Evolutionary conservation across 768 basidiomycete species (phyloP), one percentile per base, ranked within the genome.

Genomic region (Boletus vermiculosoides): DNA sequence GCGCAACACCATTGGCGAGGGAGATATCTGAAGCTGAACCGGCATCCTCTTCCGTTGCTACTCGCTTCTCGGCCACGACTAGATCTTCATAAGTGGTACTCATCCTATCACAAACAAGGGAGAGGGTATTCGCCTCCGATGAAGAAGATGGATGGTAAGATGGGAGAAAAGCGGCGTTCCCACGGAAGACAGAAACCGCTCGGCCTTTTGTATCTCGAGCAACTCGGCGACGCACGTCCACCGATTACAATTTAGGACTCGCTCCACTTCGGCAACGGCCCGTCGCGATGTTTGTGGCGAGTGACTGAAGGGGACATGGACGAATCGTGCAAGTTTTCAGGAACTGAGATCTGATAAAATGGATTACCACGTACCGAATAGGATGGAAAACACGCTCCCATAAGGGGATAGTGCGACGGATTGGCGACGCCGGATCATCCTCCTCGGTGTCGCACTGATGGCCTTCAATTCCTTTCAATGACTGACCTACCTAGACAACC

Each of bases 1-100:
- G 64, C 7, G 62, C 65, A 12, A 74, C 70, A 13, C 73, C 73
- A 16, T 74, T 59, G 22, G 30, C 9, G 33, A 45, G 55, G 6
- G 49, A 2, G 36, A 46, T 10, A 10, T 59, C 60, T 18, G 52
- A 50, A 36, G n/a, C 41, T 2, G 49, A 57, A n/a, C 36, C 52
- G 2, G 31, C 57, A 4, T 71, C 67, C 23, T 65, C 61, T 55
- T 40, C 51, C 18, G 34, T 16, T 18, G 30, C 45, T 5, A 13
- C 9, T 30, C 56, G 58, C 28, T 71, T 70, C 45, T 70, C 70
- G 31, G 37, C n/a, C 15, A 45, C 25, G 25, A 37, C 51, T 20
- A 46, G 48, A 31, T 68, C 34, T 20, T 47, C 44, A 1, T 47
- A 9, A 12, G 22, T 20, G 1, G 55, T 23, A 23, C 31, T 51